Base-by-base conservation (phyloP, 164 flowering plant species). In the Chloranthus sessilifolius region DNA sequence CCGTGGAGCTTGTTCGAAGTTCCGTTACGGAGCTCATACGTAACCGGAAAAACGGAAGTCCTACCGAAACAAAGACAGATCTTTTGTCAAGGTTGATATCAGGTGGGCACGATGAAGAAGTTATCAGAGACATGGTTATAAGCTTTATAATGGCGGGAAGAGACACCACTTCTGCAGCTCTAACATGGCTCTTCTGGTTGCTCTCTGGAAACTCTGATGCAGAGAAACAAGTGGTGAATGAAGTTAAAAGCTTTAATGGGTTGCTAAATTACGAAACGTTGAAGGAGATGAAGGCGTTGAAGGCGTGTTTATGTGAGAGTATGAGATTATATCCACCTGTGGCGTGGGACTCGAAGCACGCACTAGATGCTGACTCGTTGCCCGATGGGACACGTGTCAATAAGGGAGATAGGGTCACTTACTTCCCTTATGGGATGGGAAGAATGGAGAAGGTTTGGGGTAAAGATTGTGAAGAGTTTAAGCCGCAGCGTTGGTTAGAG, bases 241-340 rank as follows among this genome's bases (percentile, higher is more conserved):
- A 81, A 43, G 59, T 67, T 0, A 7, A 1, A 3, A 17, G 9
- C 4, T 14, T 50, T 0, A 49, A 19, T 0, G 40, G 9, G 22
- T 8, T 14, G 1, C 22, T 65, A 4, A 63, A 61, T 22, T 79
- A 39, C 24, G 80, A 83, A 10, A 55, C 15, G 0, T 24, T 86
- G 62, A 73, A 73, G 44, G 77, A 65, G 11, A 74, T 82, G 80
- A 63, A 50, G 9, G 66, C 50, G 46, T 24, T 74, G 30, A 78
- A 72, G 36, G 92, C 88, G 0, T 75, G 86, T 21, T 39, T 81
- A 3, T 77, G 74, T 37, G 92, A 81, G 62, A 58, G 81, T 9
- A 81, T 84, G 92, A 48, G 88, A 60, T 67, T 84, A 2, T 84
- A 72, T 43, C 92, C 92, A 9, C 92, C 92, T 2, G 92, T 84